A percentile compares a stretch with the other conserved stretches of the same genome.
These are phyloP conservation scores for Nasturtium officinale DNA, from an alignment of 345 rosid species.

Conservation along the genomic window DNA sequence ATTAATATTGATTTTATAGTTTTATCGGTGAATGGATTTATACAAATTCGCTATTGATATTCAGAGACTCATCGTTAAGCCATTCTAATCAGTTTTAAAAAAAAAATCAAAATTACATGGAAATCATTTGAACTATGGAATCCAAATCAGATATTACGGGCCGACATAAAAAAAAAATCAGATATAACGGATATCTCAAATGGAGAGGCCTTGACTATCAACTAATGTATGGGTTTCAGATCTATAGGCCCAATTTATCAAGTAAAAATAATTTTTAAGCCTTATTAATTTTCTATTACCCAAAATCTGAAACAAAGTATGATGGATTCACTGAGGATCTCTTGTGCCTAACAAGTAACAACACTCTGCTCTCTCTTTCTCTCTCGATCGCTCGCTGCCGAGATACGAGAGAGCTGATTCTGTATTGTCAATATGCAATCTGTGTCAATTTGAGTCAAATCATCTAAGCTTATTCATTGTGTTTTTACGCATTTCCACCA, in stretches of 20 bases:
- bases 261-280: background rate
- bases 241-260: background rate
- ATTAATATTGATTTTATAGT: background rate
- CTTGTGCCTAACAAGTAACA: background rate
- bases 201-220: background rate
- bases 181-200: background rate
- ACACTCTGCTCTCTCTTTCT: constrained; percentile 27
- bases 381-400: constrained; percentile 38
- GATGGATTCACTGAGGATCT: constrained; percentile 27
- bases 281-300: background rate
- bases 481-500: constrained; percentile 15
- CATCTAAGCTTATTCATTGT: constrained; percentile 8
- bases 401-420: constrained; percentile 36
- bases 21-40: background rate
- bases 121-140: background rate
- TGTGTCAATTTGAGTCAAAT: constrained; percentile 8
- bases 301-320: constrained; percentile 7
- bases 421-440: constrained; percentile 10
- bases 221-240: background rate
- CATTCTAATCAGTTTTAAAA: background rate
- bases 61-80: background rate
- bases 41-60: no score
- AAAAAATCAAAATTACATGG: background rate
- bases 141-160: background rate
- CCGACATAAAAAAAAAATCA: background rate